Evolutionary conservation across 441 rosid species (phyloP).

Genomic region (Aquilaria agallochum): DNA sequence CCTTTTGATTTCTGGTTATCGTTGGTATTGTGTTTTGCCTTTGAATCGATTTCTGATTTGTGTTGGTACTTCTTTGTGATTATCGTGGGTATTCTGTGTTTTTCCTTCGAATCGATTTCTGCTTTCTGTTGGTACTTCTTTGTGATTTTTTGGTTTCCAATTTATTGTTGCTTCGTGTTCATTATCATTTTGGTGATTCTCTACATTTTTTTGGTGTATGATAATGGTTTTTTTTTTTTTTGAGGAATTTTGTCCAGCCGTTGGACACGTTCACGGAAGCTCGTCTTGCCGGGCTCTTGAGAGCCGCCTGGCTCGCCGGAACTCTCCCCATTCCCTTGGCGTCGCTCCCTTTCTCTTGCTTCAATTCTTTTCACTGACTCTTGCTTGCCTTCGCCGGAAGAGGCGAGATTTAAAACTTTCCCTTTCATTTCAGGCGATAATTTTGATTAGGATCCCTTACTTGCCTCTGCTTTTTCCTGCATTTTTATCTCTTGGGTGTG

Average conservation of each 20-base stretch:
- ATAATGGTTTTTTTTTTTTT: too few relatives aligned
- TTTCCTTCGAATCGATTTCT: too few relatives aligned
- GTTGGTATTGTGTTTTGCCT: too few relatives aligned
- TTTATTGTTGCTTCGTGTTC: background rate
- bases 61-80: too few relatives aligned
- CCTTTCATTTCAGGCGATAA: background rate
- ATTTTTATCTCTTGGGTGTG: conserved; percentile 26
- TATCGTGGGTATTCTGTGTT: too few relatives aligned
- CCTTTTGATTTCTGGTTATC: too few relatives aligned
- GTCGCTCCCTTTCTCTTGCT: conserved; percentile 18
- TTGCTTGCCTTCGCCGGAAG: conserved; percentile 22
- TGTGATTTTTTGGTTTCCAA: too few relatives aligned
- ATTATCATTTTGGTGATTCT: background rate
- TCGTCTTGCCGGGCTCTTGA: conserved; percentile 25
- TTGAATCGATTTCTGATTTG: too few relatives aligned
- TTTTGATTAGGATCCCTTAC: conserved; percentile 2
- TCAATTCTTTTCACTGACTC: conserved; percentile 10
- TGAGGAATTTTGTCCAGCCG: background rate
- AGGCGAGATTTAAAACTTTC: conserved; percentile 14
- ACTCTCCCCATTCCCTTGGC: conserved; percentile 25
- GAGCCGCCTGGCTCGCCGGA: conserved; percentile 30
- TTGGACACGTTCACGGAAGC: conserved; percentile 15
- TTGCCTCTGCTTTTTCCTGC: conserved; percentile 31
- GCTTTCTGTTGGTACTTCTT: too few relatives aligned
- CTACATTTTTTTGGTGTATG: background rate